phyloP scores from a whole-genome alignment of 768 basidiomycete species.

The Mrakia hoshinonis region DNA sequence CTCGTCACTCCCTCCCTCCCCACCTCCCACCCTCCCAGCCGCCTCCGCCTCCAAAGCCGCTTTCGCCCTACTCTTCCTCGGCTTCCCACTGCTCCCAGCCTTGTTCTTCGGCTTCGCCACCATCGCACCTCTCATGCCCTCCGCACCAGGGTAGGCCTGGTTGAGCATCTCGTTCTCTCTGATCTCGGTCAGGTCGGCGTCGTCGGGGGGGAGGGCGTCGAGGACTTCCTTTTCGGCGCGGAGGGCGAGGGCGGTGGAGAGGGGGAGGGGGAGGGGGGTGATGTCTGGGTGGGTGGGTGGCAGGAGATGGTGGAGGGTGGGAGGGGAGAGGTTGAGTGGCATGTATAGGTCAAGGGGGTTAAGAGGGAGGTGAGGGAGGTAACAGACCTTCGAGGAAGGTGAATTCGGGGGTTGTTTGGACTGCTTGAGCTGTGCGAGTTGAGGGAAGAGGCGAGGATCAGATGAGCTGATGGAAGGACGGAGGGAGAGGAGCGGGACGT shows the following conservation, averaged over 20 bases:
- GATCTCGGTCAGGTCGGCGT: not conserved
- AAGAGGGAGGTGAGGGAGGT: not conserved
- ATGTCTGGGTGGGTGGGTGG: not conserved
- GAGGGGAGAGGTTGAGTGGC: not conserved
- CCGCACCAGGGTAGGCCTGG: not conserved
- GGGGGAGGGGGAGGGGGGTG: conserved; percentile 11
- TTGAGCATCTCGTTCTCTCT: not conserved
- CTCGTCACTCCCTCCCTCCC: no score
- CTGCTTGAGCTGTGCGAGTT: not conserved
- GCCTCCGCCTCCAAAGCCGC: not conserved
- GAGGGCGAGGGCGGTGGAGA: not conserved
- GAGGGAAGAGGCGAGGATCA: not conserved
- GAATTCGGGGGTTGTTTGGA: conserved; percentile 11
- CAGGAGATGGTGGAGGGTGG: not conserved
- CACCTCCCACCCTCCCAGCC: no score
- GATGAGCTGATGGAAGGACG: not conserved
- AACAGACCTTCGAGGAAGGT: conserved; percentile 22
- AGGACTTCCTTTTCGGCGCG: not conserved
- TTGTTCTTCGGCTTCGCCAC: not conserved
- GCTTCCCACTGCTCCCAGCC: not conserved
- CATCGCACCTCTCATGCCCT: not conserved
- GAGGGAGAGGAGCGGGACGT: not conserved
- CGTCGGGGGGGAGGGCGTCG: not conserved
- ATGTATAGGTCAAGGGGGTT: not conserved
- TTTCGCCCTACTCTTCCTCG: not conserved